Evolutionary conservation across 768 basidiomycete species (phyloP).

Genomic region (Lepiota brunneoincarnata): DNA sequence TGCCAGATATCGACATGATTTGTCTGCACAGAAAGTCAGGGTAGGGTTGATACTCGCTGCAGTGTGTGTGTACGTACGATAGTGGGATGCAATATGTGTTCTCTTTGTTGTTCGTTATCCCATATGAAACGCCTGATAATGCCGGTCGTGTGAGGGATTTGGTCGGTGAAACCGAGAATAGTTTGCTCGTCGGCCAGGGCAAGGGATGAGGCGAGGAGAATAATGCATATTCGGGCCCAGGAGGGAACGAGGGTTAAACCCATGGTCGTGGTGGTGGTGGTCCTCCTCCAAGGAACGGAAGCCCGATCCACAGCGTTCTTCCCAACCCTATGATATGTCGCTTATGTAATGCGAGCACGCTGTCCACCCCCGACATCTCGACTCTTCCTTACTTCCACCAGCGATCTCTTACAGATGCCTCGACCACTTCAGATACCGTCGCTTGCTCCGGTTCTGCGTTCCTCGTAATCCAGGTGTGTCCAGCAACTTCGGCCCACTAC

Average conservation of each 20-base stretch:
- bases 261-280: not conserved
- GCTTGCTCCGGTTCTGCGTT: no score
- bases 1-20: slow-evolving; percentile 54
- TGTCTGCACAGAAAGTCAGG: slow-evolving; percentile 26
- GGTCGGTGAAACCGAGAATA: not conserved
- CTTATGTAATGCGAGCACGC: slow-evolving; percentile 8
- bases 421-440: no score
- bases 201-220: not conserved
- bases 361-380: no score
- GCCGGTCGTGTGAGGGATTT: not conserved
- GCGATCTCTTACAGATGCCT: no score
- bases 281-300: not conserved
- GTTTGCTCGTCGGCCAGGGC: not conserved
- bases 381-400: no score
- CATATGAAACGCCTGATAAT: slow-evolving; percentile 12
- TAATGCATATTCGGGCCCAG: not conserved
- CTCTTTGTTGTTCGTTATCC: not conserved
- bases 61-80: slow-evolving; percentile 4
- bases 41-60: not conserved
- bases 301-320: not conserved
- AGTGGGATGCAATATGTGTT: slow-evolving; percentile 4
- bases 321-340: not conserved
- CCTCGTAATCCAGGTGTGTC: no score
- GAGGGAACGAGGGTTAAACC: not conserved
- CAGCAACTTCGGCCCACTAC: no score